A percentile compares a stretch with the other conserved stretches of the same genome.
These are phyloP conservation scores for Ogataea ganodermae DNA, from an alignment of 805 yeast species.

Conservation along the genomic window DNA sequence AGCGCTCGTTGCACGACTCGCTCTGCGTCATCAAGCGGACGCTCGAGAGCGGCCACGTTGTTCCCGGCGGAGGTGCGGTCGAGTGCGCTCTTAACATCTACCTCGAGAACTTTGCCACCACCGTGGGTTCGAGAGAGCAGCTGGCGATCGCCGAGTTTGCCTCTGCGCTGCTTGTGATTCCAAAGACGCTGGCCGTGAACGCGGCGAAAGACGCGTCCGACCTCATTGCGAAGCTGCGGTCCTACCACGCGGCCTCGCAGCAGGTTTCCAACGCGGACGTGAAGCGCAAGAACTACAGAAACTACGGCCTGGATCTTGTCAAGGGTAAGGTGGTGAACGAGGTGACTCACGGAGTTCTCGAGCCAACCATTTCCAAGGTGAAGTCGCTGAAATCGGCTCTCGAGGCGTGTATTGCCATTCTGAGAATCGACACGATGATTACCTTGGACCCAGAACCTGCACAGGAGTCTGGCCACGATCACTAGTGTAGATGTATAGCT, in stretches of 20 bases:
- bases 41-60: slow-evolving; percentile 89
- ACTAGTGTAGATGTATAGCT: slow-evolving; percentile 36
- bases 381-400: slow-evolving; percentile 92
- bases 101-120: slow-evolving; percentile 95
- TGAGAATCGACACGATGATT: slow-evolving; percentile 98
- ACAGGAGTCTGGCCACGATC: slow-evolving; percentile 89
- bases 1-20: slow-evolving; percentile 93
- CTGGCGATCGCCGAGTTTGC: slow-evolving; percentile 98
- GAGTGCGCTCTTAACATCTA: slow-evolving; percentile 94
- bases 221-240: slow-evolving; percentile 89
- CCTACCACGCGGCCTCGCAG: slow-evolving; percentile 95
- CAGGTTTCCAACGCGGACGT: slow-evolving; percentile 77
- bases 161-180: slow-evolving; percentile 81
- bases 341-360: slow-evolving; percentile 81
- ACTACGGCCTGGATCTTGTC: slow-evolving; percentile 90
- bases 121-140: slow-evolving; percentile 96
- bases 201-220: slow-evolving; percentile 98
- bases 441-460: slow-evolving; percentile 95
- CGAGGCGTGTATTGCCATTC: slow-evolving; percentile 96
- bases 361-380: slow-evolving; percentile 91
- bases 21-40: slow-evolving; percentile 94
- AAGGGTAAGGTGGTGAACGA: slow-evolving; percentile 92
- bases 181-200: slow-evolving; percentile 94
- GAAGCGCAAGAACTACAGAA: slow-evolving; percentile 82
- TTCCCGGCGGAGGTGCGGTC: slow-evolving; percentile 99